Conservation (phyloP, 371 early-diverging fungal species). For the Capillidium rhysosporum region DNA sequence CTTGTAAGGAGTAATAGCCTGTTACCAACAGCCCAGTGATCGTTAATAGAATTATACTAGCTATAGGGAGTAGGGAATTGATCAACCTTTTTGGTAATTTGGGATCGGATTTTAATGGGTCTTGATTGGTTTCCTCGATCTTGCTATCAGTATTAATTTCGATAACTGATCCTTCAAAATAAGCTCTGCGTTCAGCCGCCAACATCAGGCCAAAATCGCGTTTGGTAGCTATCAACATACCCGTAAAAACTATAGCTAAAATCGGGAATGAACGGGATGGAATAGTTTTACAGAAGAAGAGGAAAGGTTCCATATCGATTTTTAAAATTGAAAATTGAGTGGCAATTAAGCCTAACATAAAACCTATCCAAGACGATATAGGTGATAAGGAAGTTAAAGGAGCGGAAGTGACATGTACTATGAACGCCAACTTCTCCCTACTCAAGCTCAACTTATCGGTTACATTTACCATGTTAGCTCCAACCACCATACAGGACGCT, state of each 20-base stretch:
- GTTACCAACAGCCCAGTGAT: slow-evolving; percentile 2
- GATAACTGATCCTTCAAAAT: not conserved
- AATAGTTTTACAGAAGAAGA: slow-evolving; percentile 5
- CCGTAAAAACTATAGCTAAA: slow-evolving; percentile 3
- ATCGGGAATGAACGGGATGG: slow-evolving; percentile 5
- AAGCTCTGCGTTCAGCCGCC: slow-evolving; percentile 4
- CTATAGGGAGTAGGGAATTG: slow-evolving; percentile 3
- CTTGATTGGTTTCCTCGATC: not conserved
- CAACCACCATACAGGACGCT: slow-evolving; percentile 7
- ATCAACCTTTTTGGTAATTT: not conserved
- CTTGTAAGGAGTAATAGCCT: slow-evolving; percentile 1
- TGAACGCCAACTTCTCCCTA: slow-evolving; percentile 5
- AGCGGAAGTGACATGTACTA: slow-evolving; percentile 8
- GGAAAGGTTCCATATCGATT: slow-evolving; percentile 2
- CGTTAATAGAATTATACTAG: not conserved
- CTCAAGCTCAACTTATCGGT: slow-evolving; percentile 1
- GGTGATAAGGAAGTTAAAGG: slow-evolving; percentile 1
- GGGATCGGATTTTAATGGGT: not conserved
- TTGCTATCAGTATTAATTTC: not conserved
- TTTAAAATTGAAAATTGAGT: not conserved
- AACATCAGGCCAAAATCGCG: slow-evolving; percentile 7
- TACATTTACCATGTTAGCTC: slow-evolving; percentile 5
- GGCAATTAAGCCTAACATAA: not conserved
- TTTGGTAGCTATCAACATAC: not conserved
- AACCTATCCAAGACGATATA: slow-evolving; percentile 7